Percentiles rank a stretch among this genome's conserved stretches.
phyloP scores from a whole-genome alignment of 169 alveolate species.

The Cystoisospora suis region DNA sequence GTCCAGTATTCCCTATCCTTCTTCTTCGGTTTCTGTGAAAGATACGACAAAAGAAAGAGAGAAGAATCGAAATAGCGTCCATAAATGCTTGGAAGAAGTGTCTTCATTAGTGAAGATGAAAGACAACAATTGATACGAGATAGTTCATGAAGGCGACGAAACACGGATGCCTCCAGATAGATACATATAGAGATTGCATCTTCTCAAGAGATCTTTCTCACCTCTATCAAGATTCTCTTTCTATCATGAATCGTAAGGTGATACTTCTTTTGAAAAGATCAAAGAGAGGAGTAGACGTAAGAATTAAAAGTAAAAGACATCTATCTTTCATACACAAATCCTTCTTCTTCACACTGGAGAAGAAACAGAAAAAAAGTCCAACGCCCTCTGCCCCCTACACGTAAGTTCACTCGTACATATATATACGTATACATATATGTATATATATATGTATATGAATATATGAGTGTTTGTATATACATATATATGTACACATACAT shows the following conservation, averaged over 20 bases:
- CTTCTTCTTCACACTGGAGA: background rate
- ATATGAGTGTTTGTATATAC: background rate
- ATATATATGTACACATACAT: background rate
- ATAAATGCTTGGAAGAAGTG: background rate
- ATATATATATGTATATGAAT: background rate
- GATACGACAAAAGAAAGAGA: background rate
- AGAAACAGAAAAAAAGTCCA: background rate
- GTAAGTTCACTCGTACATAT: background rate
- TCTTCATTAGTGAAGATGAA: background rate
- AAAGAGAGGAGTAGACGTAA: too few species aligned
- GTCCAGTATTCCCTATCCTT: slow-evolving; percentile 29
- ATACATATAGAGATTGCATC: background rate
- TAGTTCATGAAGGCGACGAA: background rate
- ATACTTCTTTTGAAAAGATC: too few species aligned
- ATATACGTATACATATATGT: background rate
- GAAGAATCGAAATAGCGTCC: background rate
- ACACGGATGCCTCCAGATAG: background rate
- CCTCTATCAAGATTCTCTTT: background rate
- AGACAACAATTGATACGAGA: background rate
- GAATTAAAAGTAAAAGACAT: background rate
- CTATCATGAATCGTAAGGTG: too few species aligned
- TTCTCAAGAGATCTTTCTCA: background rate
- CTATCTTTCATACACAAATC: background rate
- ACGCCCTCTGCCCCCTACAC: background rate
- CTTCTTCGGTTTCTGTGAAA: slow-evolving; percentile 19